Evolutionary conservation across 371 early-diverging fungal genomes (phyloP).

Genomic region (Gilbertella persicaria): DNA sequence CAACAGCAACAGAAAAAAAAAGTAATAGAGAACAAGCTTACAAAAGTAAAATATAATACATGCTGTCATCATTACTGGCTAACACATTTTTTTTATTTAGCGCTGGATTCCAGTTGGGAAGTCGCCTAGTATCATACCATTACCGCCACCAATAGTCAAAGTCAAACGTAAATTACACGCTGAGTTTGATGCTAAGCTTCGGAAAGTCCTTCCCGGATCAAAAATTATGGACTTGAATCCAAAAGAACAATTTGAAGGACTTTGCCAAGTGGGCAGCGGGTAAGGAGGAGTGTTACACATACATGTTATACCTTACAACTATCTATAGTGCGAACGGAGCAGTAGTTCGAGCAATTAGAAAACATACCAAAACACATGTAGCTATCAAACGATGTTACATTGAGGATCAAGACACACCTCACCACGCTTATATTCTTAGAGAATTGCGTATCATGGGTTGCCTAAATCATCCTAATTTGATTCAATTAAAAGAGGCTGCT

Average conservation of each 20-base stretch:
- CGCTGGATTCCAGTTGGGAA: constrained; percentile 50
- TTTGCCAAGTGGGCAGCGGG: constrained; percentile 53
- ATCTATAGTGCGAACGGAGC: constrained; percentile 30
- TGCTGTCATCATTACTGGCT: constrained; percentile 1
- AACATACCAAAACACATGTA: constrained; percentile 31
- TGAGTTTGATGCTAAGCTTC: constrained; percentile 49
- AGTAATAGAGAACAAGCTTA: constrained; percentile 8
- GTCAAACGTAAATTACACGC: constrained; percentile 38
- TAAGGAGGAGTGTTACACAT: constrained; percentile 18
- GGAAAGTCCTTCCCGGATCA: constrained; percentile 42
- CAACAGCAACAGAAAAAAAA: constrained; percentile 15
- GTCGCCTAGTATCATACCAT: constrained; percentile 37
- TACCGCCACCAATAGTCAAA: constrained; percentile 37
- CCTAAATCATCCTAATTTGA: constrained; percentile 38
- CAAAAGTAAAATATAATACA: constrained; percentile 20
- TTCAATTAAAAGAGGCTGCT: constrained; percentile 43
- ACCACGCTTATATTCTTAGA: constrained; percentile 45
- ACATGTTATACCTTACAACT: no score
- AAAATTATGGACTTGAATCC: constrained; percentile 50
- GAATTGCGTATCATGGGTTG: constrained; percentile 55
- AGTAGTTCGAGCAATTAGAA: constrained; percentile 18
- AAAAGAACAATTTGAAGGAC: constrained; percentile 35
- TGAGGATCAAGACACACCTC: constrained; percentile 48
- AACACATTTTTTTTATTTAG: constrained; percentile 12
- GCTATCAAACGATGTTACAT: constrained; percentile 55